Conservation (phyloP, 345 rosid genomes). For the Aethionema arabicum region DNA sequence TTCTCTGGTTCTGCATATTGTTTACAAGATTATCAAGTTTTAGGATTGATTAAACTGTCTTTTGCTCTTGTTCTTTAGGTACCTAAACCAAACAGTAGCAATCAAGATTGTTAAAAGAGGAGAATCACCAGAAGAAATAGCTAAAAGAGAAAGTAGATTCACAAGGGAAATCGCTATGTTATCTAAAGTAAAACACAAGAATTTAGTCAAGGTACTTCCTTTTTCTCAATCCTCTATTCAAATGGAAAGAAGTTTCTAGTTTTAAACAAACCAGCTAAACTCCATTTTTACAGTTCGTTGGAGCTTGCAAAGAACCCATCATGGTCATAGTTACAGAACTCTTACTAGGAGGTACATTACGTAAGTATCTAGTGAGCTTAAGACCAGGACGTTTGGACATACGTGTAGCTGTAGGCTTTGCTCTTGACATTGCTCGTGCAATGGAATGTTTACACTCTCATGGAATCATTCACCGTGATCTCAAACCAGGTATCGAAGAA, state of each 20-base stretch:
- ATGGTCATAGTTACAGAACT: constrained; percentile 99
- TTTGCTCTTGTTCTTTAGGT: constrained; percentile 47
- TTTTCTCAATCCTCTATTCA: constrained; percentile 11
- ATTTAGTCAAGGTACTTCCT: constrained; percentile 75
- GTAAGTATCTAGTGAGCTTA: constrained; percentile 66
- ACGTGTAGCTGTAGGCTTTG: constrained; percentile 69
- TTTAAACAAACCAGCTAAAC: background rate
- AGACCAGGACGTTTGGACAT: constrained; percentile 73
- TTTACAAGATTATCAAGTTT: constrained; percentile 7
- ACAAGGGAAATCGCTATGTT: constrained; percentile 89
- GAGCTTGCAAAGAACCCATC: constrained; percentile 93
- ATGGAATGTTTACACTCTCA: constrained; percentile 97
- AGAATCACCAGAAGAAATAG: constrained; percentile 77
- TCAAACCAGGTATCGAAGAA: constrained; percentile 74
- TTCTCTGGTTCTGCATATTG: constrained; percentile 12
- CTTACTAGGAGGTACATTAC: constrained; percentile 79
- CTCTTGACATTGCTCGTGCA: constrained; percentile 98
- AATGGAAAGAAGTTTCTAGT: constrained; percentile 7
- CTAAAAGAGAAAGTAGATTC: constrained; percentile 72
- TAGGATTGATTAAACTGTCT: background rate
- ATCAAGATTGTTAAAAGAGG: constrained; percentile 79
- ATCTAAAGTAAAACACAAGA: constrained; percentile 87
- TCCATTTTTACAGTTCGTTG: constrained; percentile 65
- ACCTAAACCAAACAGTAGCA: constrained; percentile 81
- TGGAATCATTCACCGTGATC: constrained; percentile 96